Evolutionary conservation across 1,139 yeast genomes (phyloP).

Genomic region (Protomyces gravidus): DNA sequence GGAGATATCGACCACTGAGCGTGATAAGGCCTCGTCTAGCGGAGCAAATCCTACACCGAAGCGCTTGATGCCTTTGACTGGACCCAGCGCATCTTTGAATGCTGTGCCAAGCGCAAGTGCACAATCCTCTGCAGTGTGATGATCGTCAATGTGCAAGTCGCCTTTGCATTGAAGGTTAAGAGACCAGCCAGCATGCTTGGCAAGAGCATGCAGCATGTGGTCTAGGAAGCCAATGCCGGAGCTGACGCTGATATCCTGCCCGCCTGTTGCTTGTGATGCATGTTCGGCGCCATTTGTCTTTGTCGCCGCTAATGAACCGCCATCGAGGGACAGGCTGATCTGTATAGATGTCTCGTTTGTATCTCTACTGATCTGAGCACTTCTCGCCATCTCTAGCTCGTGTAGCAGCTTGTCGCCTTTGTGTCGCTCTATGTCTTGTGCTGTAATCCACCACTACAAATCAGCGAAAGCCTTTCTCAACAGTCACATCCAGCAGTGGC

Average conservation of each 20-base stretch:
- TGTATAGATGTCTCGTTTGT: constrained; percentile 95
- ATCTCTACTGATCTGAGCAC: constrained; percentile 43
- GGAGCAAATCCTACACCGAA: constrained; percentile 97
- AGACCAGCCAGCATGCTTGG: constrained; percentile 97
- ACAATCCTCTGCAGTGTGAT: constrained; percentile 93
- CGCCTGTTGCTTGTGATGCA: constrained; percentile 57
- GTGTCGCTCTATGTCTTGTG: not conserved
- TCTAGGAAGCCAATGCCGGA: constrained; percentile 94
- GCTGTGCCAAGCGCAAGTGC: constrained; percentile 89
- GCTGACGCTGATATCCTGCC: constrained; percentile 72
- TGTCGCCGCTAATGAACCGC: constrained; percentile 64
- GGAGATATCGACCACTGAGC: constrained; percentile 91
- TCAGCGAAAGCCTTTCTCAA: too few species aligned
- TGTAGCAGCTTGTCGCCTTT: not conserved
- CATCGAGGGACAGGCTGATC: constrained; percentile 76
- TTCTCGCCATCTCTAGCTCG: not conserved
- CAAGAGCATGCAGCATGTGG: constrained; percentile 95
- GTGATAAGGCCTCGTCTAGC: constrained; percentile 75
- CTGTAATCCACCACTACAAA: too few species aligned
- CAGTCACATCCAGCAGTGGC: too few species aligned
- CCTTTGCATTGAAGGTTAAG: constrained; percentile 83
- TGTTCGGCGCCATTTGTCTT: constrained; percentile 45
- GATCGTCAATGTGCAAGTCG: constrained; percentile 93
- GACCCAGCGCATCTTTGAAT: constrained; percentile 84
- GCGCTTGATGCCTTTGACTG: constrained; percentile 82